phyloP scores from a whole-genome alignment of 768 basidiomycete genomes.

The Cyclocybe cylindracea region DNA sequence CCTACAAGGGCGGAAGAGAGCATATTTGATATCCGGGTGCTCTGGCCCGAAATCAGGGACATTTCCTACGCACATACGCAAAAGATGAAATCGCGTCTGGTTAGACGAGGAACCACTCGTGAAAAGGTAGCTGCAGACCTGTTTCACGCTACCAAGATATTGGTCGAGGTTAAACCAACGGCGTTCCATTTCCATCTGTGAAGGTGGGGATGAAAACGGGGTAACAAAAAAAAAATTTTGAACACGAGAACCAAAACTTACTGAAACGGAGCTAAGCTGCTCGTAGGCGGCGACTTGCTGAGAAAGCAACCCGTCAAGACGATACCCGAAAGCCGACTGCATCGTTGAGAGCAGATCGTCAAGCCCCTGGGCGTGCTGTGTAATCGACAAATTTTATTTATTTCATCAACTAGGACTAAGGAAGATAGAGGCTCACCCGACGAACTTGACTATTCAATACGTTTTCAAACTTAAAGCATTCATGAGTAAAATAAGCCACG shows the following conservation, averaged over 20 bases:
- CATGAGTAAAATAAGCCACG: background rate
- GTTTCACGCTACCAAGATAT: conserved; percentile 10
- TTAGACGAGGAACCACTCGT: background rate
- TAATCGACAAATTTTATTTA: background rate
- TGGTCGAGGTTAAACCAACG: conserved; percentile 11
- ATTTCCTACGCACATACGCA: background rate
- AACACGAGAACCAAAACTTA: background rate
- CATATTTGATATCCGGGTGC: no score
- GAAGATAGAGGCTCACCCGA: background rate
- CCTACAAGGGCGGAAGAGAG: no score
- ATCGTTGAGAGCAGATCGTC: conserved; percentile 3
- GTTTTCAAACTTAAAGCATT: conserved; percentile 6
- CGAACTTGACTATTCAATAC: conserved; percentile 2
- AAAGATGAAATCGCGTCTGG: background rate
- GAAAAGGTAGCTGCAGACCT: conserved; percentile 3
- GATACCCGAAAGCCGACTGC: conserved; percentile 1
- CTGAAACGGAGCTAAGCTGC: conserved; percentile 8
- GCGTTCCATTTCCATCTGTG: conserved; percentile 8
- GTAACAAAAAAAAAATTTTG: background rate
- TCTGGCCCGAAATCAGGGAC: conserved; percentile 3
- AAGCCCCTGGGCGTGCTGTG: conserved; percentile 14
- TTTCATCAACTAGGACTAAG: background rate
- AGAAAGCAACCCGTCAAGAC: conserved; percentile 9
- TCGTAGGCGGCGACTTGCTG: conserved; percentile 5
- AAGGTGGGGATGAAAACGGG: conserved; percentile 18